Evolutionary conservation across 1,139 yeast genomes (phyloP), one percentile per base, ranked within the genome.

Genomic region (Kazachstania sp.): DNA sequence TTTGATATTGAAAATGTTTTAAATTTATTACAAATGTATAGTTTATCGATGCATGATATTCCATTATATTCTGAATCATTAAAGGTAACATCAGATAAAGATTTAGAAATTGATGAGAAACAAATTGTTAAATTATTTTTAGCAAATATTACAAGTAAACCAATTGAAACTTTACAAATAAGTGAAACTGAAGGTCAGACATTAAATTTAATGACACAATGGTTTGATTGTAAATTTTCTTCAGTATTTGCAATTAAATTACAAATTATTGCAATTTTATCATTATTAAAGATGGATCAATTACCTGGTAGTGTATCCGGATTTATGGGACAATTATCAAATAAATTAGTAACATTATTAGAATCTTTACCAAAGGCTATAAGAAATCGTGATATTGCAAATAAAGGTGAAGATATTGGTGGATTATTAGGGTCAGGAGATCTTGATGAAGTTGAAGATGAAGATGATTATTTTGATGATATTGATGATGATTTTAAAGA

Each of bases 181-280:
- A 70, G 87, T 41, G 79, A 79, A 55, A 71, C 74, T 34, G 59
- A 64, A 23, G 71, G 74, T 19, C 70, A 72, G 39, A 70, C 83
- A 2, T 69, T 72, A 19, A 60, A 64, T 3, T 74, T 87, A 49
- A 75, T 88, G 54, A 72, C 71, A 32, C 66, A 73, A 45, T 88
- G 96, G 96, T 78, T 84, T 58, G 71, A 73, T 41, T 72, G 79
- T 8, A 68, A 68, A 34, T 74, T 86, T 54, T 72, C 74, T 23
- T 73, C 92, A 46, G 95, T 87, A 3, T 86, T 81, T 58, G 95
- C 86, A 57, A 73, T 86, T 60, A 88, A 87, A 64, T 68, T 90
- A 41, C 80, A 85, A 39, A 71, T 79, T 11, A 62, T 87, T 53
- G 90, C 94, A 0, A 68, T 84, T 45, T 64, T 87, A 44, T 66